These are phyloP conservation scores for Oryza coarctata DNA, from an alignment of 176 grass and related monocot species.

Conservation along the genomic window DNA sequence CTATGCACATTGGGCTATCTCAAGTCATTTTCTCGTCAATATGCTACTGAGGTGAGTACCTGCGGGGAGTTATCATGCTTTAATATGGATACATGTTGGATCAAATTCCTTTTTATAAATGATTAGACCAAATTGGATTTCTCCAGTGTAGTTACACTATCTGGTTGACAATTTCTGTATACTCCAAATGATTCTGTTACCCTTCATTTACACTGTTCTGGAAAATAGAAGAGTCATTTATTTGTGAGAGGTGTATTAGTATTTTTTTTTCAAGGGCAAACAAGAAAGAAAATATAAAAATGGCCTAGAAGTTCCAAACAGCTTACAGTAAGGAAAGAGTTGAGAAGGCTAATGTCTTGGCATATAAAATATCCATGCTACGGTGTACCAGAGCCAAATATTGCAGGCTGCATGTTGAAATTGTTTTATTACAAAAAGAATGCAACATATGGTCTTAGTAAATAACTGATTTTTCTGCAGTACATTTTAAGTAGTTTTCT, in stretches of 20 bases:
- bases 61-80: not conserved
- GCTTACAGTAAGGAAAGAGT: too few relatives aligned
- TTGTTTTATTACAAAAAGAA: not conserved
- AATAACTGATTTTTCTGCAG: not conserved
- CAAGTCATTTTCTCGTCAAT: conserved; percentile 95
- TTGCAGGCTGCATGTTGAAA: not conserved
- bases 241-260: too few relatives aligned
- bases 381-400: not conserved
- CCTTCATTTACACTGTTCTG: too few relatives aligned
- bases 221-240: too few relatives aligned
- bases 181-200: not conserved
- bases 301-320: too few relatives aligned
- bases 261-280: too few relatives aligned
- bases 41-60: conserved; percentile 78
- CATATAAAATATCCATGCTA: not conserved
- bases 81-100: not conserved
- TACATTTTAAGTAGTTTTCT: not conserved
- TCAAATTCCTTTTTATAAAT: not conserved
- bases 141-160: not conserved
- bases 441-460: not conserved
- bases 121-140: not conserved
- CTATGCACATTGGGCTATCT: conserved; percentile 86
- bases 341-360: too few relatives aligned
- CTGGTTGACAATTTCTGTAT: too few relatives aligned
- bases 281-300: too few relatives aligned